Evolutionary conservation across 371 early-diverging fungal species (phyloP), one percentile per base, ranked within the genome.

Genomic region (Globomyces sp.): DNA sequence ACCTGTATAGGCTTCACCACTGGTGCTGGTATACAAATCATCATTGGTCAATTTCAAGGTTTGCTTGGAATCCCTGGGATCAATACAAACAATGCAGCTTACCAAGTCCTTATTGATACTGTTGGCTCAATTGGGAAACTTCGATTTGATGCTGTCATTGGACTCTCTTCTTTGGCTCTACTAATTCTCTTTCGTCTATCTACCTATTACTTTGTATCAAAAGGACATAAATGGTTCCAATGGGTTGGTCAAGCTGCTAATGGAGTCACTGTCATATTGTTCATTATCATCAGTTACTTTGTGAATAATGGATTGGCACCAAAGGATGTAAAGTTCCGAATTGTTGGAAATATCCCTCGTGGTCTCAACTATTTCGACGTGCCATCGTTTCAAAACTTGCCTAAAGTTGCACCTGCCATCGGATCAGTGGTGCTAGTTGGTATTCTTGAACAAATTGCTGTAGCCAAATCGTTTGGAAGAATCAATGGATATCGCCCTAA

Each of bases 371-470:
- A 70, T 40, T 68, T 72, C 3, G 4, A 52, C 6, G 63, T 66
- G 44, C 66, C 67, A 2, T 39, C 73, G 74, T 71, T 52, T 68
- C 77, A 1, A 64, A 76, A 1, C 70, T 88, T 92, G 40, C 65
- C 73, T 0, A 68, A 78, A 6, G 80, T 88, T 65, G 63, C 90
- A 4, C 81, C 85, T 2, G 86, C 80, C 4, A 6, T 67, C 41
- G 64, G 71, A 9, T 67, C 87, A 36, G 82, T 91, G 13, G 78
- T 87, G 6, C 78, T 93, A 13, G 80, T 94, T 8, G 71, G 86
- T 48, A 78, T 94, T 52, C 77, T 95, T 75, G 96, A 96, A 74
- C 93, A 93, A 71, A 85, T 92, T 68, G 90, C 93, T 4, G 87
- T 95, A 58, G 78, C 86, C 58, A 89, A 89, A 70, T 87, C 89